Evolutionary conservation across 306 rosid species (phyloP).

Genomic region (Sechiopsis laciniata): DNA sequence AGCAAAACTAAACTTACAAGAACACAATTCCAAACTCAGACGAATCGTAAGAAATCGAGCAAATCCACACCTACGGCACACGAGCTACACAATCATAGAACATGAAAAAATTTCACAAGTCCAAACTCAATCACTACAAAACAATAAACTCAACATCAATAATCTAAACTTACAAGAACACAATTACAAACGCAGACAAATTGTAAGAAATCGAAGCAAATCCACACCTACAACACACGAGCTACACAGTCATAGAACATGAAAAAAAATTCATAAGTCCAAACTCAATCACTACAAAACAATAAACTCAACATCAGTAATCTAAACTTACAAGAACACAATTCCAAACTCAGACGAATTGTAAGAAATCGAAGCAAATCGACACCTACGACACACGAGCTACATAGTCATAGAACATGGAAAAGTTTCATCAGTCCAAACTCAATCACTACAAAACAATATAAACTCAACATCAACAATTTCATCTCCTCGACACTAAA

Average conservation of each 20-base stretch:
- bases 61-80: not conserved
- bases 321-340: not conserved
- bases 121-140: constrained; percentile 4
- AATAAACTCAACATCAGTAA: not conserved
- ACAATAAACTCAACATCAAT: not conserved
- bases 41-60: not conserved
- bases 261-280: not conserved
- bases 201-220: not conserved
- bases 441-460: not conserved
- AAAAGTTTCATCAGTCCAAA: not conserved
- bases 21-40: not conserved
- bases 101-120: not conserved
- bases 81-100: not conserved
- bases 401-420: not conserved
- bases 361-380: not conserved
- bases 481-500: not conserved
- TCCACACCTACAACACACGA: not conserved
- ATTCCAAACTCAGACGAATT: not conserved
- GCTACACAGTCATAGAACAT: not conserved
- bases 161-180: not conserved
- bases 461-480: not conserved
- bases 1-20: not conserved
- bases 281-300: constrained; percentile 6
- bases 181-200: not conserved
- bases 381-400: not conserved